Evolutionary conservation across 257 asterid genomes (phyloP).

Genomic region (Parsonsia alboflavescens): DNA sequence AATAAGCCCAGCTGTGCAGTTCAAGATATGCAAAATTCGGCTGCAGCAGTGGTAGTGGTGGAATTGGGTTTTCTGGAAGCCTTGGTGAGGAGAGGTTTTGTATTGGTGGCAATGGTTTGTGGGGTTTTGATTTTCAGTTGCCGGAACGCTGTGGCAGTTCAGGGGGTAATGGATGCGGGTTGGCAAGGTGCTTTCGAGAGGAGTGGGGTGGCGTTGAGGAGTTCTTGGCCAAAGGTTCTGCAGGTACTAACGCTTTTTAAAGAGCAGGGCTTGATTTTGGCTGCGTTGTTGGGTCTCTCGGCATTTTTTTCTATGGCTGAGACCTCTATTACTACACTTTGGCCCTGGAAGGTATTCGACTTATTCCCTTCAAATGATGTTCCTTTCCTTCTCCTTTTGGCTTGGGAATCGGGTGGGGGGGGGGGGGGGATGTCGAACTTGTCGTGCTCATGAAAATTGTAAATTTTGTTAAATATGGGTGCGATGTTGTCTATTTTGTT

Average conservation of each 20-base stretch:
- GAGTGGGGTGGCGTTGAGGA: conserved; percentile 51
- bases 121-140: conserved; percentile 47
- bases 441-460: neutral
- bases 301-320: conserved; percentile 99
- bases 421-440: neutral
- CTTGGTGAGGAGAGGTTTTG: conserved; percentile 38
- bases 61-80: conserved; percentile 23
- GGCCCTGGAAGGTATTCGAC: conserved; percentile 96
- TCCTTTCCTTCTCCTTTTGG: neutral
- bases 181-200: conserved; percentile 50
- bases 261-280: conserved; percentile 93
- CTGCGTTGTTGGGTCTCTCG: conserved; percentile 75
- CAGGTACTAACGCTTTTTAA: conserved; percentile 63
- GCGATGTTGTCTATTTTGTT: neutral
- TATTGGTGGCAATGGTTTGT: conserved; percentile 51
- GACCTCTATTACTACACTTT: conserved; percentile 94
- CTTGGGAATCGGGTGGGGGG: neutral
- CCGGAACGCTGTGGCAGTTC: conserved; percentile 63
- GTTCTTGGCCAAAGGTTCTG: conserved; percentile 80
- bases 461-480: neutral
- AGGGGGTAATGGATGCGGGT: conserved; percentile 44
- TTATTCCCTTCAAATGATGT: neutral
- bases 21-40: neutral
- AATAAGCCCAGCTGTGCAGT: neutral
- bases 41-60: conserved; percentile 20